These are phyloP conservation scores for Serendipita sp. DNA, from an alignment of 768 basidiomycete species.

Conservation along the genomic window DNA sequence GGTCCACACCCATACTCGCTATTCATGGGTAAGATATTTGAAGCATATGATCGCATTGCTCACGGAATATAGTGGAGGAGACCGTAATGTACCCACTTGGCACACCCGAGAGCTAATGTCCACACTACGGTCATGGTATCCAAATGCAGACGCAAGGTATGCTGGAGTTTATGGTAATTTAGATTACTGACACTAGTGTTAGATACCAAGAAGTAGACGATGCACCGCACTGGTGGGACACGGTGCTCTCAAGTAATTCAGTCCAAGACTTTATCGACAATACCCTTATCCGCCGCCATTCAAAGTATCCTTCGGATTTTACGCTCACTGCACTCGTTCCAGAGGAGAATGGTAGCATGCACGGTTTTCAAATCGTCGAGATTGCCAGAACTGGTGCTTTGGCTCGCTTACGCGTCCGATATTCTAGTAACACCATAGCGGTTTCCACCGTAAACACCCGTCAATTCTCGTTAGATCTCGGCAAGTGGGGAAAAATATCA, in stretches of 20 bases:
- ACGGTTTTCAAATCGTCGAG: constrained; percentile 50
- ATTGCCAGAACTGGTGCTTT: constrained; percentile 52
- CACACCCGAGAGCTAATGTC: constrained; percentile 55
- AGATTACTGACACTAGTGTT: background rate
- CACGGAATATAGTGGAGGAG: constrained; percentile 35
- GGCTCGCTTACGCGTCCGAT: constrained; percentile 10
- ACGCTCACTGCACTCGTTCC: constrained; percentile 62
- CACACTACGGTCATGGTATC: constrained; percentile 40
- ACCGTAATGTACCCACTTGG: constrained; percentile 79
- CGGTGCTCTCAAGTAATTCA: constrained; percentile 35
- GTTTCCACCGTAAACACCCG: background rate
- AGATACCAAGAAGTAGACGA: constrained; percentile 49
- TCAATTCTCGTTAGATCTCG: background rate
- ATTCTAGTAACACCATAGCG: background rate
- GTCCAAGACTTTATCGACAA: constrained; percentile 42
- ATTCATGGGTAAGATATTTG: constrained; percentile 51
- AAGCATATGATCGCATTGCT: background rate
- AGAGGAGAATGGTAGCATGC: constrained; percentile 46
- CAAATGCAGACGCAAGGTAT: constrained; percentile 36
- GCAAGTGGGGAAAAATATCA: background rate
- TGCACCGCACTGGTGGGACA: constrained; percentile 53
- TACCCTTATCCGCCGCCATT: constrained; percentile 11
- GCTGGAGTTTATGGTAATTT: background rate
- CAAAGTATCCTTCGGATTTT: constrained; percentile 23
- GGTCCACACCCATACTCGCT: constrained; percentile 48